These are phyloP conservation scores for Ceratocystis lukuohia DNA, from an alignment of 2,329 filamentous ascomycete genomes.

Conservation along the genomic window DNA sequence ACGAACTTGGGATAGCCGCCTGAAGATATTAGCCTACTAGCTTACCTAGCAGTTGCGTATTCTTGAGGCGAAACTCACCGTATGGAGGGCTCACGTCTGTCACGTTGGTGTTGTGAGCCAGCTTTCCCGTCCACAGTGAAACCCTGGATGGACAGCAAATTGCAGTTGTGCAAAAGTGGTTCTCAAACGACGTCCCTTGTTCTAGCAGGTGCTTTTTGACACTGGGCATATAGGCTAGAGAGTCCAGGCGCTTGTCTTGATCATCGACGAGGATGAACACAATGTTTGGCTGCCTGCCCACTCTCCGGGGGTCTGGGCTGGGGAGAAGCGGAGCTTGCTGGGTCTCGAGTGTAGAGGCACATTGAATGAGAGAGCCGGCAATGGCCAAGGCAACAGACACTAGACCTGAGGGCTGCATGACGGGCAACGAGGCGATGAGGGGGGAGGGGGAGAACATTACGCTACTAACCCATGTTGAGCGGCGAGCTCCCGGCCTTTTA, in stretches of 20 bases:
- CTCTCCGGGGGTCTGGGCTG: too few species aligned
- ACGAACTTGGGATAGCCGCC: slow-evolving; percentile 38
- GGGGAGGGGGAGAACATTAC: not conserved
- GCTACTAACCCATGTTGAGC: too few species aligned
- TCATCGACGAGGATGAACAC: slow-evolving; percentile 55
- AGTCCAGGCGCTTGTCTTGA: slow-evolving; percentile 49
- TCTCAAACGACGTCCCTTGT: slow-evolving; percentile 43
- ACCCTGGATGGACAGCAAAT: slow-evolving; percentile 53
- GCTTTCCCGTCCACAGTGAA: slow-evolving; percentile 45
- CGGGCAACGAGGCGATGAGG: not conserved
- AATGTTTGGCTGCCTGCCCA: slow-evolving; percentile 36
- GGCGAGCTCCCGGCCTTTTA: not conserved
- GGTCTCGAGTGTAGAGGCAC: not conserved
- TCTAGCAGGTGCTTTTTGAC: slow-evolving; percentile 41
- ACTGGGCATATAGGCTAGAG: slow-evolving; percentile 43
- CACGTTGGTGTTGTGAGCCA: slow-evolving; percentile 52
- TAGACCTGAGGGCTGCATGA: not conserved
- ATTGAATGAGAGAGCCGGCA: not conserved
- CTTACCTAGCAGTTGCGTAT: slow-evolving; percentile 17
- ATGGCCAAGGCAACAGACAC: not conserved
- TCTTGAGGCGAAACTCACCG: slow-evolving; percentile 28
- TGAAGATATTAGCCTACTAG: slow-evolving; percentile 17
- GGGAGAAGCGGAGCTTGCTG: slow-evolving; percentile 3
- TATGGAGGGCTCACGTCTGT: slow-evolving; percentile 40
- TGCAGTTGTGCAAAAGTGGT: slow-evolving; percentile 52